These are phyloP conservation scores for Gleditsia sinensis DNA, from an alignment of 306 rosid genomes.

Conservation along the genomic window DNA sequence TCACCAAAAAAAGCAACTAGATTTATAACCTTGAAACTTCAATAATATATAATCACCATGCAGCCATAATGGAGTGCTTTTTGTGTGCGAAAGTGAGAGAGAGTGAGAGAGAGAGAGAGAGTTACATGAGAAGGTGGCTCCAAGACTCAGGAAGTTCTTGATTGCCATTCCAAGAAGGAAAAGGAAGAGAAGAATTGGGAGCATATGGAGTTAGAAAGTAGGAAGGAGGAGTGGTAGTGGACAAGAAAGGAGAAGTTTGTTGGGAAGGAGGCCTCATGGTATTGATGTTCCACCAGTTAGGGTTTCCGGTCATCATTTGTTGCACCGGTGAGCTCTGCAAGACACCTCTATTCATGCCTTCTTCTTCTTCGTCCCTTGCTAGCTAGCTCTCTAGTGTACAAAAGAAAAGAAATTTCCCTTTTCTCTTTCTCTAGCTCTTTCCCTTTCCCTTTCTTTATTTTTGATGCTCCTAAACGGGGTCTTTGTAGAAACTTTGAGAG, in stretches of 20 bases:
- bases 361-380: neutral
- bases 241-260: conserved; percentile 45
- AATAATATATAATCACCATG: no score
- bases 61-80: neutral
- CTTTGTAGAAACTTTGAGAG: conserved; percentile 51
- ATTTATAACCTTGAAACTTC: no score
- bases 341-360: conserved; percentile 65
- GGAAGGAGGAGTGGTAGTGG: conserved; percentile 20
- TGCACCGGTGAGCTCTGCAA: conserved; percentile 77
- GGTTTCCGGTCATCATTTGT: conserved; percentile 79
- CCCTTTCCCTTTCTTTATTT: neutral
- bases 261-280: conserved; percentile 47
- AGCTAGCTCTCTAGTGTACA: no score
- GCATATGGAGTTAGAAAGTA: conserved; percentile 34
- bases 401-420: neutral
- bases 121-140: conserved; percentile 70
- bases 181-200: conserved; percentile 42
- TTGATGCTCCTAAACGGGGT: no score
- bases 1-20: neutral
- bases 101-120: neutral
- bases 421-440: conserved; percentile 1
- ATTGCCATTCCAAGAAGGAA: conserved; percentile 54
- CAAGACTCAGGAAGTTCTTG: conserved; percentile 74
- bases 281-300: conserved; percentile 75
- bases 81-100: neutral